Evolutionary conservation across 148 eudicot genomes (phyloP), one percentile per base, ranked within the genome.

Genomic region (Simmondsia chinensis): DNA sequence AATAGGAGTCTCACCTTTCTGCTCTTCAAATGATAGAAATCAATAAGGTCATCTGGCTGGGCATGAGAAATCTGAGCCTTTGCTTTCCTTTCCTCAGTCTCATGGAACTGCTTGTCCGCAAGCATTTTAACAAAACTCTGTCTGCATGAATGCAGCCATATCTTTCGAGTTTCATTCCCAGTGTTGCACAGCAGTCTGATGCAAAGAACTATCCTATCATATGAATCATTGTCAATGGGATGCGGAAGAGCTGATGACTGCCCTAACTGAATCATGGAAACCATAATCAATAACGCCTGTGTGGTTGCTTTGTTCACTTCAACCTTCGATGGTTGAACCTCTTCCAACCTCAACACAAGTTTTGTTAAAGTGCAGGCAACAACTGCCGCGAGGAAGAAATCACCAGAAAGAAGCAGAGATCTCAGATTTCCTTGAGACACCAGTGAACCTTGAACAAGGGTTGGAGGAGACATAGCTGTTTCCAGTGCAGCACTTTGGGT

Each of bases 11-110:
- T 47, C 59, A 88, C 97, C 97, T 80, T 88, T 54, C 94, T 73
- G 66, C 91, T 88, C 83, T 88, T 83, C 69, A 83, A 60, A 54
- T 88, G 97, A 72, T 88, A 88, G 68, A 88, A 88, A 46, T 88
- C 97, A 48, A 88, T 88, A 42, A 83, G 94, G 50, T 88, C 97
- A 71, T 88, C 97, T 34, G 97, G 94, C 55, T 88, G 96, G 18
- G 91, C 79, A 52, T 75, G 69, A 46, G 83, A 73, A 62, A 77
- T 53, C 75, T 80, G 86, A 52, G 94, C 94, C 74, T 80, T 80
- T 1, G 87, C 91, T 71, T 75, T 88, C 45, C 77, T 73, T 64
- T 88, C 97, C 57, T 88, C 94, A 33, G 87, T 78, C 70, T 88
- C 97, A 45, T 75, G 83, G 50, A 72, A 71, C 60, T 88, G 94